phyloP scores from a whole-genome alignment of 73 alveolate genomes.

The Blepharisma stoltei region DNA sequence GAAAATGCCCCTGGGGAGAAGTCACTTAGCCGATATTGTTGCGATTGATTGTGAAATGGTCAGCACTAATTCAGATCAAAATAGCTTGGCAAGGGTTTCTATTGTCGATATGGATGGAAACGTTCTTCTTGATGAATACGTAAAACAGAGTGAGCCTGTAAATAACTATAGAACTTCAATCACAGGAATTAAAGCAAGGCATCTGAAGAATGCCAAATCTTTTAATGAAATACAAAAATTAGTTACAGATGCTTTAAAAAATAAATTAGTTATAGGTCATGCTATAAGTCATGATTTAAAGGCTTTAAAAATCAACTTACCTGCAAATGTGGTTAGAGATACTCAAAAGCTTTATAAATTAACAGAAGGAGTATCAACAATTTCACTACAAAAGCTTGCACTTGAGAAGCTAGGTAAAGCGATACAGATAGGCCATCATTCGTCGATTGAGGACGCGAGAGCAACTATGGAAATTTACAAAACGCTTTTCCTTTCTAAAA shows the following conservation, averaged over 20 bases:
- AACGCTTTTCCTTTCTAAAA: conserved; percentile 11
- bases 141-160: conserved; percentile 58
- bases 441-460: conserved; percentile 55
- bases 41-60: conserved; percentile 91
- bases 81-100: conserved; percentile 62
- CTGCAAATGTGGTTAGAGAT: conserved; percentile 46
- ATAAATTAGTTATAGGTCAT: conserved; percentile 62
- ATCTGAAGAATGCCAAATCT: conserved; percentile 57
- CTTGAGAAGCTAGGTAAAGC: conserved; percentile 31
- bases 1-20: too few species aligned
- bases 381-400: conserved; percentile 42
- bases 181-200: conserved; percentile 69
- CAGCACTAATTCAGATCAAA: conserved; percentile 42
- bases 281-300: conserved; percentile 52
- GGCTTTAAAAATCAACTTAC: conserved; percentile 43
- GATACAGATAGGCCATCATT: conserved; percentile 58
- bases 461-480: conserved; percentile 59
- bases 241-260: conserved; percentile 36
- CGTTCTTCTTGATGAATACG: conserved; percentile 62
- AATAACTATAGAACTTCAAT: conserved; percentile 73
- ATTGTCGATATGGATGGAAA: conserved; percentile 75
- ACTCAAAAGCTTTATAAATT: conserved; percentile 36
- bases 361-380: conserved; percentile 37
- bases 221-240: conserved; percentile 46
- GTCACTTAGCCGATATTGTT: too few species aligned